phyloP scores from a whole-genome alignment of 2,329 filamentous ascomycete species.

The Trichophyton equinum region DNA sequence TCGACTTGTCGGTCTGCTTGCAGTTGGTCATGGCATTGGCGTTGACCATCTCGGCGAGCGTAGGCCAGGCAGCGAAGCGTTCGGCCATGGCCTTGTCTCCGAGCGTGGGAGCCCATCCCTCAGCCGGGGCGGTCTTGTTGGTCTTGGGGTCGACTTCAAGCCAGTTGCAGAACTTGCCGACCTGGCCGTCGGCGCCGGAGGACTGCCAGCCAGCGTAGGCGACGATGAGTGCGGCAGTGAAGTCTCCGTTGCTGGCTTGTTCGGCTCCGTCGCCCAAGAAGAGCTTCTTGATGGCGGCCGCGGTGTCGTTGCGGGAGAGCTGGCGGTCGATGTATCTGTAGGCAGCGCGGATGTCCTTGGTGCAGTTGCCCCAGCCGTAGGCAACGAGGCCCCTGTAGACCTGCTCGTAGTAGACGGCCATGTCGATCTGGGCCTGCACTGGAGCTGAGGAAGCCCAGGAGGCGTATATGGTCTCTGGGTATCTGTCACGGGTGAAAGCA shows the following conservation, averaged over 20 bases:
- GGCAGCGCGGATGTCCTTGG: slow-evolving; percentile 38
- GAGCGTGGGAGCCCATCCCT: slow-evolving; percentile 31
- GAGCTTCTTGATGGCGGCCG: slow-evolving; percentile 34
- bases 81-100: slow-evolving; percentile 32
- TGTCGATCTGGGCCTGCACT: slow-evolving; percentile 37
- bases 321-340: slow-evolving; percentile 38
- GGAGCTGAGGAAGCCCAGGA: slow-evolving; percentile 33
- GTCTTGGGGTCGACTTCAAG: slow-evolving; percentile 33
- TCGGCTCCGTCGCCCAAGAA: slow-evolving; percentile 39
- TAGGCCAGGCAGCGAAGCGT: slow-evolving; percentile 32
- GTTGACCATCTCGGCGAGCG: slow-evolving; percentile 29
- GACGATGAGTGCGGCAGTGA: slow-evolving; percentile 33
- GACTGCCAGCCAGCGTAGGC: slow-evolving; percentile 35
- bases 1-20: slow-evolving; percentile 18
- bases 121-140: slow-evolving; percentile 24
- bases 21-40: slow-evolving; percentile 31
- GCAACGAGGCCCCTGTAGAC: slow-evolving; percentile 37
- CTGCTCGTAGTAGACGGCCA: slow-evolving; percentile 41
- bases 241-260: slow-evolving; percentile 36
- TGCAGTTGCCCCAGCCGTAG: slow-evolving; percentile 41
- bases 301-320: slow-evolving; percentile 24
- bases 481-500: slow-evolving; percentile 33
- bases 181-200: slow-evolving; percentile 31
- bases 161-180: slow-evolving; percentile 36
- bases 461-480: slow-evolving; percentile 32